Percentiles rank a stretch among this genome's conserved stretches.
Conservation (phyloP, 768 basidiomycete species). For the Cyclocybe cylindracea region DNA sequence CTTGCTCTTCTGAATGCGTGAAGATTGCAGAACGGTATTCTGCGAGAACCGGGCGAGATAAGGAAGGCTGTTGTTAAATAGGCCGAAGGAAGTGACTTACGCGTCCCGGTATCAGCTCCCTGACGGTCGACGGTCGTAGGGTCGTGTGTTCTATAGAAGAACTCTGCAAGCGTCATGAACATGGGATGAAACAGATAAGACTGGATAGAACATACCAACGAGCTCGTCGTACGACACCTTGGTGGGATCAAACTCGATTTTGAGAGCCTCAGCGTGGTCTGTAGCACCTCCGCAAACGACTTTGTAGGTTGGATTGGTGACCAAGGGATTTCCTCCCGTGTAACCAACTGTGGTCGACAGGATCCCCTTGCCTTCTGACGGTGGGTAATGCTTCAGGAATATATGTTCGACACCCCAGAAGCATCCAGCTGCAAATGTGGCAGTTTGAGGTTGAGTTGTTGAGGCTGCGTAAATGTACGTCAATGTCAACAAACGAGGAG, state of each 20-base stretch:
- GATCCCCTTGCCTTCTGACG: constrained; percentile 71
- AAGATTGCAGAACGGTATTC: constrained; percentile 97
- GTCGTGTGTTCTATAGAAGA: constrained; percentile 94
- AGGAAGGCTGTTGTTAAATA: neutral
- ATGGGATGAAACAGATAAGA: neutral
- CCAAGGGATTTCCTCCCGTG: constrained; percentile 65
- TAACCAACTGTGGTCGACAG: constrained; percentile 77
- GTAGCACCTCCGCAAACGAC: constrained; percentile 82
- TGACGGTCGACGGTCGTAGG: constrained; percentile 84
- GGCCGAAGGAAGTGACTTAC: constrained; percentile 35
- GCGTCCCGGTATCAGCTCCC: constrained; percentile 75
- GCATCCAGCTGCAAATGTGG: constrained; percentile 63
- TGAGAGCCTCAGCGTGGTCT: constrained; percentile 86
- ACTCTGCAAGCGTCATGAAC: constrained; percentile 50
- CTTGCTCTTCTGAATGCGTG: constrained; percentile 73
- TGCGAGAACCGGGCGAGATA: constrained; percentile 23
- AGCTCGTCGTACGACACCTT: constrained; percentile 82
- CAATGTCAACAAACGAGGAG: neutral
- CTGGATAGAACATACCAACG: constrained; percentile 60
- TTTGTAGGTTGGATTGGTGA: constrained; percentile 63
- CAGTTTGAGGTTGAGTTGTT: constrained; percentile 32
- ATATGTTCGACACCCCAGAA: constrained; percentile 91
- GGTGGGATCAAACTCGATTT: constrained; percentile 82
- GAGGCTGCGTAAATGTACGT: neutral
- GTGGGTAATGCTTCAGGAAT: constrained; percentile 78